Conservation (phyloP, 495 filamentous ascomycete species). For the Diplogelasinospora grovesii region DNA sequence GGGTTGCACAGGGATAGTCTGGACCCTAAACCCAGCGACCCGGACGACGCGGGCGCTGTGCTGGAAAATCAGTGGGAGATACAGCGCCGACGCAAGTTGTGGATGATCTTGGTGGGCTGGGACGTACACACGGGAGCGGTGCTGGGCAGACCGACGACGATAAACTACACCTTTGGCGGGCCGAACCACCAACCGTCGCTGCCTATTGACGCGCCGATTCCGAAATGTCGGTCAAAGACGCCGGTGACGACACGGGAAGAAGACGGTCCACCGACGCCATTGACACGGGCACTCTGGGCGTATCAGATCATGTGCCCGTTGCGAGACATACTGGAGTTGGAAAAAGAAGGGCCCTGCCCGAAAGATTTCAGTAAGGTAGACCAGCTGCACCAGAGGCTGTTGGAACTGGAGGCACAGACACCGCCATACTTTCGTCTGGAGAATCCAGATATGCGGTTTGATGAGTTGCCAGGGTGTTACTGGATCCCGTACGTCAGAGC, state of each 20-base stretch:
- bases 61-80: constrained; percentile 48
- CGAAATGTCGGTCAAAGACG: constrained; percentile 25
- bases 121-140: constrained; percentile 55
- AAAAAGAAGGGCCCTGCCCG: constrained; percentile 45
- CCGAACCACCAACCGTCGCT: no score
- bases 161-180: constrained; percentile 36
- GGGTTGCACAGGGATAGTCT: constrained; percentile 48
- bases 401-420: constrained; percentile 38
- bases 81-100: constrained; percentile 46
- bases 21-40: constrained; percentile 29
- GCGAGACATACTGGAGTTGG: constrained; percentile 36
- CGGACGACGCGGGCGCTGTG: constrained; percentile 35
- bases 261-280: constrained; percentile 36
- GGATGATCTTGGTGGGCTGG: constrained; percentile 52
- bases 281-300: constrained; percentile 34
- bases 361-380: constrained; percentile 49
- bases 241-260: constrained; percentile 29
- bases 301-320: constrained; percentile 28
- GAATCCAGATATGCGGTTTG: constrained; percentile 51
- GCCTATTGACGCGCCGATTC: constrained; percentile 32
- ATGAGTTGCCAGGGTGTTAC: constrained; percentile 38
- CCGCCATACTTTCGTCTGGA: constrained; percentile 47
- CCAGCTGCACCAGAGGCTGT: constrained; percentile 43
- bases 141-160: constrained; percentile 51
- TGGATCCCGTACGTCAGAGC: constrained; percentile 47